Evolutionary conservation across 106 monocot species (phyloP).

Genomic region (Acorus calamus): DNA sequence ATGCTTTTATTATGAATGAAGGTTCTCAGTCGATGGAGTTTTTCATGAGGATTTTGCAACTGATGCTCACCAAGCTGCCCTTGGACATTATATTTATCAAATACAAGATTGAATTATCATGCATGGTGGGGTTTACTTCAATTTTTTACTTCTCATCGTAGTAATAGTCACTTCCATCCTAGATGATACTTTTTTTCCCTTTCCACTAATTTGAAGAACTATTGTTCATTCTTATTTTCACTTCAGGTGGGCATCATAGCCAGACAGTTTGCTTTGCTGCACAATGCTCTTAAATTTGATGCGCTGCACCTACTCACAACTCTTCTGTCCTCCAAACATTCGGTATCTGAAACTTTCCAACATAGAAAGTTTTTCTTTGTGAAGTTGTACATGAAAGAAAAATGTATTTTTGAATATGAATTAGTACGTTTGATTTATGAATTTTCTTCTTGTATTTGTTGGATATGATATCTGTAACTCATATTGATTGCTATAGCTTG

Average conservation of each 20-base stretch:
- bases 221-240: slow-evolving; percentile 6
- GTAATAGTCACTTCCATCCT: no score
- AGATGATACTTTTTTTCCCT: slow-evolving; percentile 2
- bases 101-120: slow-evolving; percentile 37
- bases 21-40: slow-evolving; percentile 59
- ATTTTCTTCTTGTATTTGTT: no score
- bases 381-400: no score
- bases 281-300: slow-evolving; percentile 79
- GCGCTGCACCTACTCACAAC: slow-evolving; percentile 66
- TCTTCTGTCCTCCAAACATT: slow-evolving; percentile 40
- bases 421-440: no score
- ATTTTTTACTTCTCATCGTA: neutral
- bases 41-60: slow-evolving; percentile 55
- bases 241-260: slow-evolving; percentile 65
- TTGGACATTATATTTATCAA: slow-evolving; percentile 18
- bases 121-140: slow-evolving; percentile 32
- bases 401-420: no score
- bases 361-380: no score
- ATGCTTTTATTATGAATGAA: slow-evolving; percentile 9
- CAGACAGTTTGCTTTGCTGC: slow-evolving; percentile 71
- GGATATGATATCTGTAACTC: no score
- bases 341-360: no score
- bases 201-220: neutral
- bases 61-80: slow-evolving; percentile 40
- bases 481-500: no score